Conservation (phyloP, 2,329 filamentous ascomycete species). For the Fusarium ambrosium region DNA sequence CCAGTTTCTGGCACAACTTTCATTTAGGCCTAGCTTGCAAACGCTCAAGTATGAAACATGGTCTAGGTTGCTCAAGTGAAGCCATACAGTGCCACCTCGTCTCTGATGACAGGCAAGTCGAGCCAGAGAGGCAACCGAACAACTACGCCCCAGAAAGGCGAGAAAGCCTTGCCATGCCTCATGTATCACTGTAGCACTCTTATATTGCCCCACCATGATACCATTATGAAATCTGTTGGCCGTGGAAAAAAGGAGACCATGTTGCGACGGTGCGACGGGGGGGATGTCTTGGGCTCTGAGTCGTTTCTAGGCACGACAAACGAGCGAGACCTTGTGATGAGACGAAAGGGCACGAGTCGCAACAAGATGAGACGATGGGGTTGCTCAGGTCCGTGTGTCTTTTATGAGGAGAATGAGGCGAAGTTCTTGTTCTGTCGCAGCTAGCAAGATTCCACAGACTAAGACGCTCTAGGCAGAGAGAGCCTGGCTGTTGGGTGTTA, state of each 20-base stretch:
- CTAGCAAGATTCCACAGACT: background rate
- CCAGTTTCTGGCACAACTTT: background rate
- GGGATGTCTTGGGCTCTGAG: slow-evolving; percentile 7
- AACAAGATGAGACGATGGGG: slow-evolving; percentile 16
- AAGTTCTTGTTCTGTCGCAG: background rate
- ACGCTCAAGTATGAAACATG: background rate
- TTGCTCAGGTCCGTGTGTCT: slow-evolving; percentile 13
- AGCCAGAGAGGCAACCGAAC: slow-evolving; percentile 1
- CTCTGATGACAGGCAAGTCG: background rate
- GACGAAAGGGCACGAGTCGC: background rate
- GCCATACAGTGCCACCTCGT: background rate
- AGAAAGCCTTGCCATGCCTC: background rate
- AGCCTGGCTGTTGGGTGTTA: background rate
- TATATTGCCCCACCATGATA: slow-evolving; percentile 6
- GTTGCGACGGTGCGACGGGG: slow-evolving; percentile 20
- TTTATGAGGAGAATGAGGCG: background rate
- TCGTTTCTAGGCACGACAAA: slow-evolving; percentile 6
- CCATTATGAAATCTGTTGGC: slow-evolving; percentile 1
- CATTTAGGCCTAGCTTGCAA: background rate
- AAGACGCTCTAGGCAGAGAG: background rate
- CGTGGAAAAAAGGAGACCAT: background rate
- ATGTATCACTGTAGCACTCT: slow-evolving; percentile 13
- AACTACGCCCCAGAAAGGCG: background rate
- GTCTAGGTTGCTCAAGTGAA: background rate
- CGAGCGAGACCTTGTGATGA: slow-evolving; percentile 17